phyloP scores from a whole-genome alignment of 306 rosid species.

The Betula pendula region DNA sequence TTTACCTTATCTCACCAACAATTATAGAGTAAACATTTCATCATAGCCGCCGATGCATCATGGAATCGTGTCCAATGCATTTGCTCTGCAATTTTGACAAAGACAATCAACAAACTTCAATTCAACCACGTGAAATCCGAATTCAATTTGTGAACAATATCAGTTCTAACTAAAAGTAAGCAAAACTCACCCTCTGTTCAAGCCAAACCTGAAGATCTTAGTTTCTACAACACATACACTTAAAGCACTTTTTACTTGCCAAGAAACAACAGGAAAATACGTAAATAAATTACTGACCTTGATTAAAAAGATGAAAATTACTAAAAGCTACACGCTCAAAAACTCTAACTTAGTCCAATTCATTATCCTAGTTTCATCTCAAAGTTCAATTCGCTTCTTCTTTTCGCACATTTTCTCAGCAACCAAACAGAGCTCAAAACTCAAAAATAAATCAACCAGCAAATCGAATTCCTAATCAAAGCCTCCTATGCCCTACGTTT shows the following conservation, averaged over 20 bases:
- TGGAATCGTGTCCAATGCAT: conserved; percentile 30
- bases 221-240: conserved; percentile 13
- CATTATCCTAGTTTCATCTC: not conserved
- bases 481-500: conserved; percentile 25
- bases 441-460: conserved; percentile 1
- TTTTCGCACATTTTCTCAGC: conserved; percentile 29
- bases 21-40: conserved; percentile 31
- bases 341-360: not conserved
- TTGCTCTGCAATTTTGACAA: conserved; percentile 35
- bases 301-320: conserved; percentile 3
- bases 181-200: not conserved
- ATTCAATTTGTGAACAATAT: conserved; percentile 1
- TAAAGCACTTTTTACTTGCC: conserved; percentile 1
- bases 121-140: conserved; percentile 4
- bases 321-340: conserved; percentile 26
- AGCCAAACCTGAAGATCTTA: conserved; percentile 8
- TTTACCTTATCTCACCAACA: conserved; percentile 31
- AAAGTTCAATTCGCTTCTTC: conserved; percentile 21
- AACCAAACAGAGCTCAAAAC: conserved; percentile 27
- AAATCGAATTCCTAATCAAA: not conserved
- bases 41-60: conserved; percentile 22
- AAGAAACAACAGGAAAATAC: not conserved
- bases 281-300: not conserved
- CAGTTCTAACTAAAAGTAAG: conserved; percentile 11
- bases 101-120: conserved; percentile 23